A percentile compares a stretch with the other conserved stretches of the same genome.
These are phyloP conservation scores for Dothistroma pini DNA, from an alignment of 2,329 filamentous ascomycete species.

Conservation along the genomic window DNA sequence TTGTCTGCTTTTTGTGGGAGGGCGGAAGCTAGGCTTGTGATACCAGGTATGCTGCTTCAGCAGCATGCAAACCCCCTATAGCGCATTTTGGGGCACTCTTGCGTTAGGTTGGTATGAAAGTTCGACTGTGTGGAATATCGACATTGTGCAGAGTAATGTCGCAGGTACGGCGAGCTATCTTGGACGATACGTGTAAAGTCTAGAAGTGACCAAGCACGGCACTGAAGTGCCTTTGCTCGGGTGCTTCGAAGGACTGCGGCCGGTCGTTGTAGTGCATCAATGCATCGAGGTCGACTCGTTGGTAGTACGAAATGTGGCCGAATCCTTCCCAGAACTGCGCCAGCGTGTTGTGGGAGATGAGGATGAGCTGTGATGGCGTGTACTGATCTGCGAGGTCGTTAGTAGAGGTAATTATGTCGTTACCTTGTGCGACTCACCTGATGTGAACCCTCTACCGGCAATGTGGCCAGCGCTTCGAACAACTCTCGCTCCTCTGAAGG, in stretches of 20 bases:
- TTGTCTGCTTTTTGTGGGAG: background rate
- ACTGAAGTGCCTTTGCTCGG: background rate
- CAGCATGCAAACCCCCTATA: background rate
- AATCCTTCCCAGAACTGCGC: slow-evolving; percentile 75
- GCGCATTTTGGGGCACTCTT: background rate
- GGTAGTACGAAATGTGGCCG: slow-evolving; percentile 48
- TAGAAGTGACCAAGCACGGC: slow-evolving; percentile 3
- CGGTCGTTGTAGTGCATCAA: slow-evolving; percentile 20
- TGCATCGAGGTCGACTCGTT: slow-evolving; percentile 45
- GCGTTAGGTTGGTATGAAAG: background rate
- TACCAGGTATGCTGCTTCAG: background rate
- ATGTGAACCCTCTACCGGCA: slow-evolving; percentile 65
- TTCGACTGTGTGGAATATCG: background rate
- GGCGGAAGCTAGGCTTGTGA: background rate
- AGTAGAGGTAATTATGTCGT: background rate
- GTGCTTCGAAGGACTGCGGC: background rate
- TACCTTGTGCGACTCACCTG: slow-evolving; percentile 54
- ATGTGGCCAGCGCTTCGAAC: slow-evolving; percentile 75
- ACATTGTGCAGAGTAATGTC: background rate
- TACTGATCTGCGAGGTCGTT: slow-evolving; percentile 59
- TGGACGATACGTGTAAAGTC: background rate
- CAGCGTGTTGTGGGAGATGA: slow-evolving; percentile 71
- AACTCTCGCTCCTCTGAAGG: slow-evolving; percentile 70
- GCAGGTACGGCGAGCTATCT: background rate
- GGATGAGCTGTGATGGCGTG: slow-evolving; percentile 70